These are phyloP conservation scores for Pseudocercospora cruenta DNA, from an alignment of 2,329 filamentous ascomycete genomes.

Conservation along the genomic window DNA sequence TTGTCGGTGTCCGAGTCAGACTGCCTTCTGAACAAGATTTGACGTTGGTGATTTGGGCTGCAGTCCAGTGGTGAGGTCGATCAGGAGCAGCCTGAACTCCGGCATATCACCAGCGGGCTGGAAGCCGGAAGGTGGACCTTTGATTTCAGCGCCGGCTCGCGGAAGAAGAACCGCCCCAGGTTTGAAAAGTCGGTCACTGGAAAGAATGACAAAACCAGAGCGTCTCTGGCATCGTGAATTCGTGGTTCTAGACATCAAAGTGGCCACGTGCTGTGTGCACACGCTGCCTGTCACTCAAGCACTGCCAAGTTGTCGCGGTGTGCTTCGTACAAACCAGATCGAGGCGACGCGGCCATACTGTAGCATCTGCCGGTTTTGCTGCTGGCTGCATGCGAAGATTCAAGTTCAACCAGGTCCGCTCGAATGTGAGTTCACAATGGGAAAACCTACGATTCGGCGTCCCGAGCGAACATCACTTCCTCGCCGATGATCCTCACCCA, in stretches of 20 bases:
- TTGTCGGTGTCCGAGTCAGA: background rate
- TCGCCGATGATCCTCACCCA: background rate
- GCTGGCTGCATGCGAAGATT: background rate
- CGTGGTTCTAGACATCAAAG: background rate
- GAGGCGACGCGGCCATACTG: background rate
- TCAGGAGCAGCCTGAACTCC: background rate
- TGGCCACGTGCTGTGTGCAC: background rate
- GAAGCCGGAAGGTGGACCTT: background rate
- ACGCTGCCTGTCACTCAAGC: slow-evolving; percentile 1
- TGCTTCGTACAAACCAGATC: background rate
- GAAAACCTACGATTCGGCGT: background rate
- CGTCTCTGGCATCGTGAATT: background rate
- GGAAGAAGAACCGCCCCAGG: background rate
- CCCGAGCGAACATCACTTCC: background rate
- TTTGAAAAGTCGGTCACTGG: background rate
- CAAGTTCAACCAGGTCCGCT: no score
- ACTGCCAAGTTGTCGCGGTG: background rate
- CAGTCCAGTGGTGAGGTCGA: background rate
- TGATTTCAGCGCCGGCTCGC: background rate
- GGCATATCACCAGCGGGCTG: background rate
- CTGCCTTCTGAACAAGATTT: background rate
- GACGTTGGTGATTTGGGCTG: background rate
- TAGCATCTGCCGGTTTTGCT: background rate
- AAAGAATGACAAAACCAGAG: background rate
- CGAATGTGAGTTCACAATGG: background rate